A percentile compares a stretch with the other conserved stretches of the same genome.
Evolutionary conservation across 2,329 filamentous ascomycete species (phyloP).

Genomic region (Cercospora nicotianae): DNA sequence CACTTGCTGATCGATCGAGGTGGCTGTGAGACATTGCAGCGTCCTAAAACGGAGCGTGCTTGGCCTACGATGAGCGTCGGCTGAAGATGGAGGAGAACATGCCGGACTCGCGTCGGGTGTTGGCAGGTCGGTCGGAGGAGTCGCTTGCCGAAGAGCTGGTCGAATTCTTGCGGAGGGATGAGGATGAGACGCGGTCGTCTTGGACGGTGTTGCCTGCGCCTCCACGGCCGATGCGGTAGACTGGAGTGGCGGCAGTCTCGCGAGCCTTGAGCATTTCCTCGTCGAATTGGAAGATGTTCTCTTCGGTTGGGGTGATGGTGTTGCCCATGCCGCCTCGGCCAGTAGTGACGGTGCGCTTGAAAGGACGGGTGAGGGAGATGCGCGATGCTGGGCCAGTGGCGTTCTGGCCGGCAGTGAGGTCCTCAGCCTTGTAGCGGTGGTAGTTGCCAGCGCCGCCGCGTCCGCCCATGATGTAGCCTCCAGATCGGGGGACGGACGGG

Average conservation of each 20-base stretch:
- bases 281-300: constrained; percentile 67
- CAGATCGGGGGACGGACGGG: constrained; percentile 53
- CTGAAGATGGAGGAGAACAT: constrained; percentile 28
- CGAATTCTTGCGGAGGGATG: constrained; percentile 10
- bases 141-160: constrained; percentile 24
- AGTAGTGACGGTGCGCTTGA: constrained; percentile 55
- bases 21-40: background rate
- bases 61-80: constrained; percentile 25
- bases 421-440: constrained; percentile 55
- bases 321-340: constrained; percentile 63
- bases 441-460: constrained; percentile 62
- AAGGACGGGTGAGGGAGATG: constrained; percentile 49
- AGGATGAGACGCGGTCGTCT: constrained; percentile 32
- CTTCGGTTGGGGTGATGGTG: constrained; percentile 53
- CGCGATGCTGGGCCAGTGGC: constrained; percentile 51
- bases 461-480: constrained; percentile 53
- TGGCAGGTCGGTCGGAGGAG: constrained; percentile 30
- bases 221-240: constrained; percentile 64
- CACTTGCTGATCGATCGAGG: constrained; percentile 2
- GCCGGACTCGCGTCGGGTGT: constrained; percentile 23
- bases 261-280: constrained; percentile 62
- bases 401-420: constrained; percentile 51
- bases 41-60: constrained; percentile 4
- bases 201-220: constrained; percentile 57
- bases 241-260: constrained; percentile 50